Evolutionary conservation across 2,329 filamentous ascomycete species (phyloP), one percentile per base, ranked within the genome.

Genomic region (Arthrobotrys conoides): DNA sequence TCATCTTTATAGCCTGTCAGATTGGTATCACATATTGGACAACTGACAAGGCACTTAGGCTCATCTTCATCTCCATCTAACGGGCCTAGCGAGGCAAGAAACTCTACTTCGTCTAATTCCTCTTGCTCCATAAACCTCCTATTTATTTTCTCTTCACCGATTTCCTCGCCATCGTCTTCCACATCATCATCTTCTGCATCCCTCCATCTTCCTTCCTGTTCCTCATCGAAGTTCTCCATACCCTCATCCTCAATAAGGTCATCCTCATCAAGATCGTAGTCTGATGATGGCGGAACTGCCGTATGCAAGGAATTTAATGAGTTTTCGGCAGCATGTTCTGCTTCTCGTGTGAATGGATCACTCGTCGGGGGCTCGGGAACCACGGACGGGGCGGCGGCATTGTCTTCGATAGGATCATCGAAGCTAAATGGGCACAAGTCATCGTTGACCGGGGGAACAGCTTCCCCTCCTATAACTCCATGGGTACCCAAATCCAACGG

Each of bases 111-210:
- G 18, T 78, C 75, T 14, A 78, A 87, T 51, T 89, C 89, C 83
- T 96, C 93, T 83, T 93, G 91, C 82, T 91, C 89, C 90, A 94
- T 93, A 84, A 89, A 94, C 59, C 88, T 87, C 84, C 89, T 88
- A 82, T 75, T 75, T 46, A 81, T 63, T 51, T 71, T 79, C 30
- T 80, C 80, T 51, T 90, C 90, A 59, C 89, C 85, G 80, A 88
- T 88, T 83, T 92, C 91, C 82, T 92, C 90, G 46, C 91, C 91
- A 81, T 88, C 88, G 41, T 87, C 85, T 36, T 84, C 84, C 0
- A 84, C 83, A 55, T 87, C 86, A 38, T 87, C 83, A 33, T 87
- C 78, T 10, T 78, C 67, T 12, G 64, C 71, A 33, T 76, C 71
- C n/a, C 44, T 72, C 75, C 75, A 78, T 4, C 68, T 51, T 3